Evolutionary conservation across 1,284 basidiomycete genomes (phyloP).

Genomic region (Heterobasidion occidentale): DNA sequence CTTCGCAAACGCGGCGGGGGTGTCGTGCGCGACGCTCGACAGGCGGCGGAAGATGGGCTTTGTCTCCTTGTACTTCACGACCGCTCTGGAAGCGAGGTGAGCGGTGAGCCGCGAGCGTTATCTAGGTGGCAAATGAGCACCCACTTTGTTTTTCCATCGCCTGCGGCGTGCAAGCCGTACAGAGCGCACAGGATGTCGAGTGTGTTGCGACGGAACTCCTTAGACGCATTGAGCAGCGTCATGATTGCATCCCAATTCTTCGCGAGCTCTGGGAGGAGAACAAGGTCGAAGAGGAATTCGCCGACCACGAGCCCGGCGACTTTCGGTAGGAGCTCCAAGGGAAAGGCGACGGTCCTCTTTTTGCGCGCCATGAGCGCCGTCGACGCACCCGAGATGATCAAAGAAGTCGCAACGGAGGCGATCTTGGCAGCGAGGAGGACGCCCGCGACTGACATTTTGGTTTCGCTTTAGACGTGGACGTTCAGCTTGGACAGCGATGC

Average conservation of each 20-base stretch:
- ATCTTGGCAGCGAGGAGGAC: not conserved
- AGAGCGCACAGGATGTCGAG: not conserved
- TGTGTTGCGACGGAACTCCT: not conserved
- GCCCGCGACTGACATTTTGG: not conserved
- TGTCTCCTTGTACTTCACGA: not conserved
- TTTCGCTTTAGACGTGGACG: too few relatives aligned
- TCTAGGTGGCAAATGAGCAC: not conserved
- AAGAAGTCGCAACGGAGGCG: not conserved
- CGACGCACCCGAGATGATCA: not conserved
- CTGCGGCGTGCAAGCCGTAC: not conserved
- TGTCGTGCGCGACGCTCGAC: not conserved
- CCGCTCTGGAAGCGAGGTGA: not conserved
- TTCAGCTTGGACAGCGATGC: too few relatives aligned
- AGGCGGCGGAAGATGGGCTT: not conserved
- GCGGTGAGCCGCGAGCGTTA: not conserved
- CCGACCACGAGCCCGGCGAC: not conserved
- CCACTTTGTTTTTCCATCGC: not conserved
- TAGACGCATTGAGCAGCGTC: not conserved
- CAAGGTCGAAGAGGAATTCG: not conserved
- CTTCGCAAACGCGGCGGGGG: not conserved
- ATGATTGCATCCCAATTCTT: not conserved
- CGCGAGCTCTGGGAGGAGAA: not conserved
- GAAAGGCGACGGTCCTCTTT: not conserved
- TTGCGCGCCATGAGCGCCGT: not conserved
- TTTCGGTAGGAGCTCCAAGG: not conserved